phyloP scores from a whole-genome alignment of 768 basidiomycete species.

The Erythrobasidium yunnanense region DNA sequence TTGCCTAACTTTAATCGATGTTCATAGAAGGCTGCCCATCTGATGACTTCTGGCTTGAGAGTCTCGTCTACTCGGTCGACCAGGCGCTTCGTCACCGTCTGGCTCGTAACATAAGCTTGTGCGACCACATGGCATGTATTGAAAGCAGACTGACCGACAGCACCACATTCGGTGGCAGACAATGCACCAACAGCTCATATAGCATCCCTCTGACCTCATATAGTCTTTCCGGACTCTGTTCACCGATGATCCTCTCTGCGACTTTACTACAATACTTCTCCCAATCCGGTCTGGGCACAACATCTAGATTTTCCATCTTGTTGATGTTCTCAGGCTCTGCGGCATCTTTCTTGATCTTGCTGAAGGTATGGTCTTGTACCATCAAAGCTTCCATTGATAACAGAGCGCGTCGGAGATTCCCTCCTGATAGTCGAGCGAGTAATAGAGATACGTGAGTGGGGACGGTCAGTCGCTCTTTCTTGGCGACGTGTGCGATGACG shows the following conservation, averaged over 20 bases:
- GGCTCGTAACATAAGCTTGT: neutral
- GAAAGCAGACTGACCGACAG: conserved; percentile 56
- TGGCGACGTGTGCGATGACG: conserved; percentile 69
- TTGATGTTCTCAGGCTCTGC: conserved; percentile 13
- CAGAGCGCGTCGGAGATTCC: conserved; percentile 88
- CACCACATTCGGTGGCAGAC: conserved; percentile 84
- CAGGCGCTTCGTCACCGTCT: conserved; percentile 85
- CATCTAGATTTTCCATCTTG: conserved; percentile 32
- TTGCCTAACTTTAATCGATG: conserved; percentile 86
- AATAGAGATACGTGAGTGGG: conserved; percentile 63
- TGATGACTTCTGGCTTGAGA: conserved; percentile 84
- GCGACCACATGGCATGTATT: neutral
- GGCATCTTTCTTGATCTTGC: conserved; percentile 25
- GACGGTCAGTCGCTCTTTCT: conserved; percentile 66
- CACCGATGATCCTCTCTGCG: conserved; percentile 74
- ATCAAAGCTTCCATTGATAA: conserved; percentile 89
- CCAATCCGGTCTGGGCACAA: conserved; percentile 83
- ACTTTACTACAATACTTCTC: conserved; percentile 91
- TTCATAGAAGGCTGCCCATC: conserved; percentile 93
- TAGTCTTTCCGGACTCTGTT: conserved; percentile 77
- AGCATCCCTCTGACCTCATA: conserved; percentile 87
- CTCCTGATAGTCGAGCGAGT: conserved; percentile 68
- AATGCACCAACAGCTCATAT: conserved; percentile 90
- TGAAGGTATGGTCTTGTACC: conserved; percentile 57
- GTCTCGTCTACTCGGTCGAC: conserved; percentile 79